Base-by-base conservation (phyloP, 2,329 filamentous ascomycete genomes). In the Trichoderma simmonsii region DNA sequence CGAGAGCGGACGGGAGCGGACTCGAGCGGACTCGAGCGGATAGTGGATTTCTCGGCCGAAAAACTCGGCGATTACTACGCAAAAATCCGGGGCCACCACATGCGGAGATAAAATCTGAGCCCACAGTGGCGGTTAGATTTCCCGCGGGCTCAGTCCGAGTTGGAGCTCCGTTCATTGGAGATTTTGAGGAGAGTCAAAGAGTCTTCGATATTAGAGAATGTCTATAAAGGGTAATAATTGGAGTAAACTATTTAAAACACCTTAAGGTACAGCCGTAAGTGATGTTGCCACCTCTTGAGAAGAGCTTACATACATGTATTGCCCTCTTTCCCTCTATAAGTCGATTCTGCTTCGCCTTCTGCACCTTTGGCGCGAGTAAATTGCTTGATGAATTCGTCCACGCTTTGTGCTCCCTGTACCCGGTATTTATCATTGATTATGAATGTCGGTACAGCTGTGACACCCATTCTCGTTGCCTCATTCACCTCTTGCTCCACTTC, bases 11-110 rank as follows among this genome's bases (percentile, higher is more conserved):
- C 28, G 24, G 39, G 48, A 57, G 64, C 64, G 51, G 64, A 67
- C 64, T 32, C 12, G 34, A 60, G 65, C 65, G 64, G 54, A 62
- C 34, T 18, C 28, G 28, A 62, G 57, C 67, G 67, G 67, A 70
- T n/a, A 62, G 67, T 62, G 67, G 67, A 32, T n/a, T 6, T 6
- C 3, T 11, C 54, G 9, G 28, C 65, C 67, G 56, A n/a, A 21
- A 21, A 9, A 5, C 15, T 62, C 56, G 57, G 67, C 57, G 67
- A 54, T 61, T 70, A 11, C 48, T 36, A 21, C 57, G 12, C 61
- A 24, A 32, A 36, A n/a, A 28, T 26, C 39, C 21, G 57, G 39
- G 4, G 28, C 21, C 26, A n/a, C 26, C 24, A 59, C n/a, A 30
- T 34, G 18, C 64, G 51, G 51, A 67, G 60, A 39, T 30, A 57